Percentiles rank a stretch among this genome's conserved stretches.
Evolutionary conservation across 768 basidiomycete genomes (phyloP).

Genomic region (Trametes cingulata): DNA sequence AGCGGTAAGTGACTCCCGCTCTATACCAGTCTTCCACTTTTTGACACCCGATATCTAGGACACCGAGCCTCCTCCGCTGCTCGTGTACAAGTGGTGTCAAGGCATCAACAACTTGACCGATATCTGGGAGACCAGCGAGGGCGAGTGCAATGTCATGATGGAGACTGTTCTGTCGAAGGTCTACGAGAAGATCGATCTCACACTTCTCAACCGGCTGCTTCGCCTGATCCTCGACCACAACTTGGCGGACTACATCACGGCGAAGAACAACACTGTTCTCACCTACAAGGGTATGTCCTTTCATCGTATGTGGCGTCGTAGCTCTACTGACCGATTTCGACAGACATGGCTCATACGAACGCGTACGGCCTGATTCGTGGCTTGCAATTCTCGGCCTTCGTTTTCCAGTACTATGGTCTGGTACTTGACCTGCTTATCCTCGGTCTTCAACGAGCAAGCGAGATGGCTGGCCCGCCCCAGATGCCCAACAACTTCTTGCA

Average conservation of each 20-base stretch:
- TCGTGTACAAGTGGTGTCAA: conserved; percentile 99
- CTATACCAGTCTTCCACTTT: neutral
- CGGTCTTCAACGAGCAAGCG: conserved; percentile 96
- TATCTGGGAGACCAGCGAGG: conserved; percentile 97
- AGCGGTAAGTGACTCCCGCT: conserved; percentile 44
- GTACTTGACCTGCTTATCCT: conserved; percentile 94
- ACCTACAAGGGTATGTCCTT: conserved; percentile 73
- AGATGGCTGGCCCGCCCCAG: conserved; percentile 98
- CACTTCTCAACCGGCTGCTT: conserved; percentile 90
- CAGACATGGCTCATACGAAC: conserved; percentile 96
- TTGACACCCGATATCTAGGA: conserved; percentile 39
- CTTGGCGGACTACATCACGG: conserved; percentile 97
- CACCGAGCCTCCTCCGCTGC: conserved; percentile 92
- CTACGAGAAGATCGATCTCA: conserved; percentile 98
- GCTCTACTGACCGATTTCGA: neutral
- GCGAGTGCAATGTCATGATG: conserved; percentile 98
- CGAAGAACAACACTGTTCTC: conserved; percentile 95
- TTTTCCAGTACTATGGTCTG: conserved; percentile 98
- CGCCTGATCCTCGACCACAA: conserved; percentile 98
- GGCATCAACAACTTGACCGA: conserved; percentile 99
- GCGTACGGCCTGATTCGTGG: conserved; percentile 97
- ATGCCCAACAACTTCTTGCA: conserved; percentile 99
- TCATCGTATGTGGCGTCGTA: neutral
- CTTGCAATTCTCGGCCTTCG: conserved; percentile 96
- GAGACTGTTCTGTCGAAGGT: conserved; percentile 97